phyloP scores from a whole-genome alignment of 2,329 filamentous ascomycete genomes.

The Madurella mycetomatis region DNA sequence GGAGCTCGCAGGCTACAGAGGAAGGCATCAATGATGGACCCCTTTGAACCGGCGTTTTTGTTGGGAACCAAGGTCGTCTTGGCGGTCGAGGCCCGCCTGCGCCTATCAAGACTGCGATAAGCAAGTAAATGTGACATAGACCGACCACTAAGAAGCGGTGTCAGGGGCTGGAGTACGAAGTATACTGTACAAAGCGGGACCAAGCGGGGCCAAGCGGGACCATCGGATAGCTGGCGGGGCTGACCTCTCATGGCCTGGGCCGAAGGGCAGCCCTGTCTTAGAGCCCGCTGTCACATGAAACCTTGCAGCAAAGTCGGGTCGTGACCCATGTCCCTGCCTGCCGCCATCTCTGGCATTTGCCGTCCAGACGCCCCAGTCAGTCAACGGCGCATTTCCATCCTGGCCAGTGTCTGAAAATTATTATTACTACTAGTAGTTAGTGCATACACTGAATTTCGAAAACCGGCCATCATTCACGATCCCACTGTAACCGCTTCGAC shows the following conservation, averaged over 20 bases:
- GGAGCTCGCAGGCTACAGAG: not conserved
- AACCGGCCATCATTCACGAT: no score
- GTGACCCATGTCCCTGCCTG: no score
- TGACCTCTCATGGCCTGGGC: not conserved
- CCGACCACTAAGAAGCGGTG: not conserved
- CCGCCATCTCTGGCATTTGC: no score
- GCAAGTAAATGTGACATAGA: no score
- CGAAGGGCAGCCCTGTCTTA: not conserved
- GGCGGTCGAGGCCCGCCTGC: slow-evolving; percentile 2
- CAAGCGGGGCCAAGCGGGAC: slow-evolving; percentile 1
- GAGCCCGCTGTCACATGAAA: slow-evolving; percentile 5
- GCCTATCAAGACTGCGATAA: not conserved
- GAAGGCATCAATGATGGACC: not conserved
- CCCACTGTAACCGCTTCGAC: no score
- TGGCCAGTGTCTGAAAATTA: no score
- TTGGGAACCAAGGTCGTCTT: slow-evolving; percentile 11
- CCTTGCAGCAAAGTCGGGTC: no score
- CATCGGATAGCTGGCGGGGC: slow-evolving; percentile 3
- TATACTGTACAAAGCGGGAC: no score
- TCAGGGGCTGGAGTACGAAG: not conserved
- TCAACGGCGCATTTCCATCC: no score
- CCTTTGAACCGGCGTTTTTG: slow-evolving; percentile 8
- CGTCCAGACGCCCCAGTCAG: no score
- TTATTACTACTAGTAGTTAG: no score
- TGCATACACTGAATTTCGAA: no score